phyloP scores from a whole-genome alignment of 352 stramenopile species.

The Halophytophthora batemanensis region DNA sequence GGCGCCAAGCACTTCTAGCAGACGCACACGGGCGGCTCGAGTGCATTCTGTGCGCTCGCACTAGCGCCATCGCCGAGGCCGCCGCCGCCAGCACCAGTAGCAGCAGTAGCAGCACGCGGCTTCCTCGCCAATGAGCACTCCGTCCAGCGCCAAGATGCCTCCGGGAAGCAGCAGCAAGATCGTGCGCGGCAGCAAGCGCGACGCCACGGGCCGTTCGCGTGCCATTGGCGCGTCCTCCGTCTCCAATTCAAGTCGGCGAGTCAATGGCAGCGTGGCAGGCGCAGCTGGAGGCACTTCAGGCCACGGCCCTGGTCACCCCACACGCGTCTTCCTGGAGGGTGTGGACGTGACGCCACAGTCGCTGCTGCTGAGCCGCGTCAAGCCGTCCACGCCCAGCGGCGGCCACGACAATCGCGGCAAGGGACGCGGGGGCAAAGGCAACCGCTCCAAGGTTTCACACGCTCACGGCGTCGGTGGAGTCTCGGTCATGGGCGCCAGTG shows the following conservation, averaged over 20 bases:
- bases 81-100: too few relatives aligned
- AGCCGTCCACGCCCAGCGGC: too few relatives aligned
- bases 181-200: conserved; percentile 38
- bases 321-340: conserved; percentile 68
- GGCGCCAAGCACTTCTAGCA: too few relatives aligned
- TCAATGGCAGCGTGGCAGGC: conserved; percentile 43
- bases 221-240: conserved; percentile 56
- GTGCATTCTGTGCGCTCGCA: too few relatives aligned
- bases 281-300: conserved; percentile 20
- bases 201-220: conserved; percentile 53
- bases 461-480: conserved; percentile 12
- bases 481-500: conserved; percentile 43
- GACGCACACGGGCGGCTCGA: too few relatives aligned
- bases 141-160: too few relatives aligned
- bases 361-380: conserved; percentile 59
- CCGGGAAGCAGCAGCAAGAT: conserved; percentile 36
- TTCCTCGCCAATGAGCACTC: too few relatives aligned
- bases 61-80: too few relatives aligned
- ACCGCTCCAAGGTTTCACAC: conserved; percentile 30
- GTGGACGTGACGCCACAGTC: conserved; percentile 76
- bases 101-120: too few relatives aligned
- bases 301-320: conserved; percentile 24
- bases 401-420: conserved; percentile 7
- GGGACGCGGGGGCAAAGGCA: conserved; percentile 22
- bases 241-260: conserved; percentile 64